Conservation (phyloP, 2,329 filamentous ascomycete species). For the Fusarium sp. region DNA sequence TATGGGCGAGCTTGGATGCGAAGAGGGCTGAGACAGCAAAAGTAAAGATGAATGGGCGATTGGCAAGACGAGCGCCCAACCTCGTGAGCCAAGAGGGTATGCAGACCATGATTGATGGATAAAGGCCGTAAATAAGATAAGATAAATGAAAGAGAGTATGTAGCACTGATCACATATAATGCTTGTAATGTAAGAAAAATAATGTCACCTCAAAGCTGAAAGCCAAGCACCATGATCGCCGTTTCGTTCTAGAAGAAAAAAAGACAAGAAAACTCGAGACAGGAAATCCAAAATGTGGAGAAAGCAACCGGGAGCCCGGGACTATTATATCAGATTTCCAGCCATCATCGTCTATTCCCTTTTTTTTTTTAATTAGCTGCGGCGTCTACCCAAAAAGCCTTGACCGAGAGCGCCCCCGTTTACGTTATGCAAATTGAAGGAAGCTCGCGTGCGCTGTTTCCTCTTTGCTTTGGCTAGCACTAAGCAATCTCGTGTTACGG, state of each 20-base stretch:
- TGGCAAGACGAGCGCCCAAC: slow-evolving; percentile 39
- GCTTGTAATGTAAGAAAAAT: background rate
- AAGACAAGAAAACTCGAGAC: background rate
- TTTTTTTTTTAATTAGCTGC: background rate
- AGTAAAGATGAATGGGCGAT: slow-evolving; percentile 46
- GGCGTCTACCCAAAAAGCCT: background rate
- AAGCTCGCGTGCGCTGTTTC: slow-evolving; percentile 16
- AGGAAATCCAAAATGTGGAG: background rate
- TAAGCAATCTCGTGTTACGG: slow-evolving; percentile 24
- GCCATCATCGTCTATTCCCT: no score
- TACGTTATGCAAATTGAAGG: slow-evolving; percentile 7
- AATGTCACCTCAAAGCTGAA: background rate
- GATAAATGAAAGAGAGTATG: background rate
- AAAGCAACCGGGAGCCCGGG: background rate
- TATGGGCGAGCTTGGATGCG: slow-evolving; percentile 45
- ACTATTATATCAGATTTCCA: background rate
- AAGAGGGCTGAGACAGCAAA: slow-evolving; percentile 43
- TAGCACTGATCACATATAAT: background rate
- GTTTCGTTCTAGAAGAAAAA: slow-evolving; percentile 8
- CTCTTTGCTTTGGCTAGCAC: slow-evolving; percentile 2
- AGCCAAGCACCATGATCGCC: background rate
- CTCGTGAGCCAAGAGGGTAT: background rate
- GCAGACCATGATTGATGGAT: background rate
- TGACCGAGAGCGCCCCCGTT: background rate
- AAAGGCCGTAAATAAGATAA: background rate